These are phyloP conservation scores for Dactylellina sp. DNA, from an alignment of 2,329 filamentous ascomycete species.

Conservation along the genomic window DNA sequence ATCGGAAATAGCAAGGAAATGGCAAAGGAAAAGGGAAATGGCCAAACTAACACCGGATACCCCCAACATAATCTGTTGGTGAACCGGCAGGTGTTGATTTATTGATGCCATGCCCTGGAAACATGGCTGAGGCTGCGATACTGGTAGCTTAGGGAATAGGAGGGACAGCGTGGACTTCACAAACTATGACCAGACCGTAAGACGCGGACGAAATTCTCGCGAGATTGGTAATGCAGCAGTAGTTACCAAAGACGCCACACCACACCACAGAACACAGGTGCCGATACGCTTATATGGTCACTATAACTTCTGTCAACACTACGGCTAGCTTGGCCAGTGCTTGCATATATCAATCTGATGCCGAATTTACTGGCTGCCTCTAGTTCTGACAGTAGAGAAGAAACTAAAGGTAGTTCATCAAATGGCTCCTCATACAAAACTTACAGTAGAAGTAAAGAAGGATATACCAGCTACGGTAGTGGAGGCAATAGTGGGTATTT, in stretches of 20 bases:
- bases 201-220: not conserved
- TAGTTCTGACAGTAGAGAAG: no score
- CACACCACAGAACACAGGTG: no score
- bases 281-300: no score
- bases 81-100: not conserved
- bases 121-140: not conserved
- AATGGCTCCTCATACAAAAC: not conserved
- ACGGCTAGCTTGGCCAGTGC: no score
- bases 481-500: not conserved
- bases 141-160: not conserved
- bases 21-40: conserved; percentile 26
- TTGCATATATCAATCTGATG: no score
- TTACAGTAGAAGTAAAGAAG: not conserved
- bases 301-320: no score
- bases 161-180: conserved; percentile 1
- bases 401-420: not conserved
- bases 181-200: not conserved
- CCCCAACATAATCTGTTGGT: not conserved
- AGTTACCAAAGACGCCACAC: not conserved
- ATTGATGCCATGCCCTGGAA: conserved; percentile 8
- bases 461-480: not conserved
- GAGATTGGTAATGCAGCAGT: not conserved
- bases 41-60: conserved; percentile 9
- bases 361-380: no score
- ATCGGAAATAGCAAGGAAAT: conserved; percentile 28